Base-by-base conservation (phyloP, 208 protist genomes). In the Wallacemonas sp. region DNA sequence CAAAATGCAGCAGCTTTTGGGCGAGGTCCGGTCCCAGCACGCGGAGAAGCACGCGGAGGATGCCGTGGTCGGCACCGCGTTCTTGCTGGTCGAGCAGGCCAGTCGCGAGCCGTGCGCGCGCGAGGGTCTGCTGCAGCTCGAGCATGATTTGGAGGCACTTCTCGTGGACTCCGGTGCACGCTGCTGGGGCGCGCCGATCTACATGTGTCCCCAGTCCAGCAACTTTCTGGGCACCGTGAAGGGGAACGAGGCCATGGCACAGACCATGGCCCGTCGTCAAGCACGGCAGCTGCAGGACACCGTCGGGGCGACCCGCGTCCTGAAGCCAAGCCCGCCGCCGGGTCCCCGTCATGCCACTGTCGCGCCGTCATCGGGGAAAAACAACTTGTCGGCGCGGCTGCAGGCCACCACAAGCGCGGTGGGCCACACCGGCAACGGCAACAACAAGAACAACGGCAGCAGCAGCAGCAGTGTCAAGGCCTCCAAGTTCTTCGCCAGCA, bases 81-180 rank as follows among this genome's bases (percentile, higher is more conserved):
- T 79, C 3, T 42, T 84, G 22, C 23, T 83, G 33, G 36, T 88
- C 45, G 79, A 88, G 82, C 69, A 71, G 14, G 71, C 75, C 3
- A 84, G 76, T 48, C 54, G 61, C 18, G 61, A 59, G 46, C 71
- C 79, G 36, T 57, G 64, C 28, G 62, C 72, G 20, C 78, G 82
- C 1, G 69, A 70, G 25, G 79, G 76, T 49, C 52, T 88, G 18
- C 31, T 76, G 26, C 45, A 41, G 18, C 62, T 88, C 12, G 75
- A 84, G 72, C 38, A 66, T 18, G 66, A 76, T 3, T 20, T 88
- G 28, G 67, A 88, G 10, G 42, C 65, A 10, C 33, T 74, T 3
- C 57, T 87, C 20, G 1, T n/a, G 0, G 44, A 41, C 8, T 66
- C 67, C 33, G 48, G 61, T 20, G 72, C 76, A 10, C 76, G 81